phyloP scores from a whole-genome alignment of 768 basidiomycete species.

The Stropharia rugosoannulata region DNA sequence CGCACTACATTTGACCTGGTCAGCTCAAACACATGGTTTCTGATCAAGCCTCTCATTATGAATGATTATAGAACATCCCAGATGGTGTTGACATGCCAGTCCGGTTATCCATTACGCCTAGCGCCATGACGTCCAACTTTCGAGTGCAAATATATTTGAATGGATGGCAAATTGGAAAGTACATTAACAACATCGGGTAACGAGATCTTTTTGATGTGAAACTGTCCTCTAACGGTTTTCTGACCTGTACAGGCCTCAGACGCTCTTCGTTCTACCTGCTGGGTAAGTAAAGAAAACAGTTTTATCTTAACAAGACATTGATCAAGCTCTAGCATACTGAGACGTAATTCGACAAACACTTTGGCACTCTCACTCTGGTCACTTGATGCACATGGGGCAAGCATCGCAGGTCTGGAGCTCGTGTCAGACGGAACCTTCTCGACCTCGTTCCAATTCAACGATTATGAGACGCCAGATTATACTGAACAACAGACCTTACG shows the following conservation, averaged over 20 bases:
- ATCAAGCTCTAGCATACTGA: slow-evolving; percentile 32
- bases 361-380: slow-evolving; percentile 51
- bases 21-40: slow-evolving; percentile 2
- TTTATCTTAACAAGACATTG: neutral
- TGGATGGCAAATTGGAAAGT: slow-evolving; percentile 55
- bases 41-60: neutral
- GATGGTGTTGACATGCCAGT: slow-evolving; percentile 43
- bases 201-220: neutral
- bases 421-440: slow-evolving; percentile 45
- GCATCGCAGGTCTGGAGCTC: slow-evolving; percentile 38
- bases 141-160: slow-evolving; percentile 50
- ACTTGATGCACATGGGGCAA: slow-evolving; percentile 40
- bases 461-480: slow-evolving; percentile 44
- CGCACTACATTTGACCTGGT: slow-evolving; percentile 69
- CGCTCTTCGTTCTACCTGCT: slow-evolving; percentile 48
- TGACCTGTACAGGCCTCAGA: slow-evolving; percentile 36
- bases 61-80: slow-evolving; percentile 30
- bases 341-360: slow-evolving; percentile 41
- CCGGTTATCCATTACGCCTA: slow-evolving; percentile 44
- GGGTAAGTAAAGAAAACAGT: slow-evolving; percentile 28
- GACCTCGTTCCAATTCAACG: slow-evolving; percentile 36
- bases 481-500: slow-evolving; percentile 30
- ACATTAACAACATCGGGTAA: slow-evolving; percentile 50
- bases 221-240: neutral
- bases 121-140: slow-evolving; percentile 43